Percentiles rank a stretch among this genome's conserved stretches.
These are phyloP conservation scores for Dunaliella primolecta DNA, from an alignment of 139 green algal species.

Conservation along the genomic window DNA sequence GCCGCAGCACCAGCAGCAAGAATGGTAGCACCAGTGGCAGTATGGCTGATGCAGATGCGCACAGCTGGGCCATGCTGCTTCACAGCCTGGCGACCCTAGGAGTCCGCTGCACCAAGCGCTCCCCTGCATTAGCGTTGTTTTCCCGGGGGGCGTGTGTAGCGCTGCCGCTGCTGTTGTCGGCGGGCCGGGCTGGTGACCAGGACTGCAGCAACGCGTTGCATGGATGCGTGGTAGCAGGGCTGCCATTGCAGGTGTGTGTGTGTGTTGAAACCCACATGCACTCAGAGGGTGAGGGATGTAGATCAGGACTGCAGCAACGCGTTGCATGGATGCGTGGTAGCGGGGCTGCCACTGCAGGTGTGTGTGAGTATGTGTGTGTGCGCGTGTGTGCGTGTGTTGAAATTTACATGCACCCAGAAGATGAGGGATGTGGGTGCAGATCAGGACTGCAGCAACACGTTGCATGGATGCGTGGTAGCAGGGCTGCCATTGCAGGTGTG, in stretches of 20 bases:
- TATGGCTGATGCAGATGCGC: not conserved
- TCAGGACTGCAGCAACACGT: not conserved
- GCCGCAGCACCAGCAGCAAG: not conserved
- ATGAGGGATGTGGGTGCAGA: not conserved
- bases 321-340: not conserved
- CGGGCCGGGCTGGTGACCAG: not conserved
- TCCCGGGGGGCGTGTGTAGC: not conserved
- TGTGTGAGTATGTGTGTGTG: constrained; percentile 1
- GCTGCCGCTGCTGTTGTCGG: not conserved
- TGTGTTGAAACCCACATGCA: no score
- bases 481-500: not conserved
- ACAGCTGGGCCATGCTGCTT: not conserved
- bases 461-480: not conserved
- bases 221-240: not conserved
- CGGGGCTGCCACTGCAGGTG: not conserved
- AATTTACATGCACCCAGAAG: no score
- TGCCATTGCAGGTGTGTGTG: not conserved
- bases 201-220: not conserved
- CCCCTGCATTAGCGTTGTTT: not conserved
- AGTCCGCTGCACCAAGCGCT: not conserved
- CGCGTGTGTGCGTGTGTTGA: constrained; percentile 6
- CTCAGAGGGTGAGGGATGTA: no score
- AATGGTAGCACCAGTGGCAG: not conserved
- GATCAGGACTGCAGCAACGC: not conserved
- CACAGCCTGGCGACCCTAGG: not conserved